Conservation (phyloP, 306 rosid genomes). For the Prunus kanzakura region DNA sequence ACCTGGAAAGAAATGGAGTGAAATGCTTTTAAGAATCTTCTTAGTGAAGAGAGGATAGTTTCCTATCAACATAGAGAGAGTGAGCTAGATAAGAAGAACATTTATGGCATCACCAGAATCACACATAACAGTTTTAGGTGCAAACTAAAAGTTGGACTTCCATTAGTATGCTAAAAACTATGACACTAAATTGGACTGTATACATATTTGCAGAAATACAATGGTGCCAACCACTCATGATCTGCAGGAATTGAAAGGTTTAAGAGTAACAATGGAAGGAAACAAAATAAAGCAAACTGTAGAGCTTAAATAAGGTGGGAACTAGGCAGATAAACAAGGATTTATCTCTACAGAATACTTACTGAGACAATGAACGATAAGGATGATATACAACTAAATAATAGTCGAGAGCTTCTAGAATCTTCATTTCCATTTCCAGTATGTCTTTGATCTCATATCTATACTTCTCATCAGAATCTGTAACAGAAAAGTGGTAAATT, state of each 20-base stretch:
- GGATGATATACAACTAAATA: slow-evolving; percentile 94
- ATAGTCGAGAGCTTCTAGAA: slow-evolving; percentile 89
- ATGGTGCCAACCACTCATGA: too few relatives aligned
- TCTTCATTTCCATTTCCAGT: slow-evolving; percentile 98
- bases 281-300: background rate
- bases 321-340: background rate
- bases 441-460: slow-evolving; percentile 87
- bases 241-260: background rate
- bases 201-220: background rate
- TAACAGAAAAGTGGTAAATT: slow-evolving; percentile 14
- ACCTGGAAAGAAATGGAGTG: slow-evolving; percentile 44
- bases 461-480: slow-evolving; percentile 83
- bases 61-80: background rate
- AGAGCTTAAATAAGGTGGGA: background rate
- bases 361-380: slow-evolving; percentile 86
- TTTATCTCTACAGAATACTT: slow-evolving; percentile 32
- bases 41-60: background rate
- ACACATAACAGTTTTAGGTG: background rate
- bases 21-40: background rate
- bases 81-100: background rate
- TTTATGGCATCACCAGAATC: slow-evolving; percentile 9
- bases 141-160: background rate
- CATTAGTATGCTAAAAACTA: background rate
- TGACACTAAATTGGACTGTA: background rate
- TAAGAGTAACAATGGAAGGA: background rate